phyloP scores from a whole-genome alignment of 805 yeast genomes.

The Metschnikowia koreensis region DNA sequence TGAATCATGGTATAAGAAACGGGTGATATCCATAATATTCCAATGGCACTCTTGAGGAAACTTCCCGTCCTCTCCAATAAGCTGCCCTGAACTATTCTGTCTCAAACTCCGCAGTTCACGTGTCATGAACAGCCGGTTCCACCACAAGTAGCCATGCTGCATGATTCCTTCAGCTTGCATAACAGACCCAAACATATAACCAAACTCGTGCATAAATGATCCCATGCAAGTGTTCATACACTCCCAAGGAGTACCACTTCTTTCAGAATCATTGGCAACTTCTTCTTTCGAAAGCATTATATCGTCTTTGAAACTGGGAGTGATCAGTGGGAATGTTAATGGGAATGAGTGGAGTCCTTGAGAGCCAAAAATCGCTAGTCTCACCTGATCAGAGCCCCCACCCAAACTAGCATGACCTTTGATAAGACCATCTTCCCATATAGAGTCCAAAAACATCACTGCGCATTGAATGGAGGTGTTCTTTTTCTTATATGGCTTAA shows the following conservation, averaged over 20 bases:
- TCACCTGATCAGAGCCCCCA: conserved; percentile 70
- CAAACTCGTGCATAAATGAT: conserved; percentile 94
- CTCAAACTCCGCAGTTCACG: conserved; percentile 59
- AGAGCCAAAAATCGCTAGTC: conserved; percentile 88
- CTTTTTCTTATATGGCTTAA: conserved; percentile 39
- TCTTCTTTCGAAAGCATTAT: conserved; percentile 58
- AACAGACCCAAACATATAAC: conserved; percentile 88
- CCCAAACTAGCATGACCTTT: conserved; percentile 93
- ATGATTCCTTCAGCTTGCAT: conserved; percentile 89
- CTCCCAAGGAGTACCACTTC: conserved; percentile 89
- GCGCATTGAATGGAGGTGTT: conserved; percentile 73
- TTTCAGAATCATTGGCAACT: conserved; percentile 87
- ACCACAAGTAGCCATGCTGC: conserved; percentile 78
- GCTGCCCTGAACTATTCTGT: conserved; percentile 47
- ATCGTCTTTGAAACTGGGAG: conserved; percentile 66
- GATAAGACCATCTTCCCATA: conserved; percentile 72
- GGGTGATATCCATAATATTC: conserved; percentile 76
- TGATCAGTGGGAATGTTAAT: conserved; percentile 64
- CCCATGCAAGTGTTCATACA: conserved; percentile 83
- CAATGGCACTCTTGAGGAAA: conserved; percentile 74
- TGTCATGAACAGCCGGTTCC: conserved; percentile 80
- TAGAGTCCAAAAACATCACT: conserved; percentile 78
- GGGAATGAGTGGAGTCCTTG: conserved; percentile 95
- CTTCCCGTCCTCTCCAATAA: conserved; percentile 34
- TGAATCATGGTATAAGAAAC: conserved; percentile 79